Evolutionary conservation across 352 stramenopile species (phyloP), one percentile per base, ranked within the genome.

Genomic region (Globisporangium carolinianum): DNA sequence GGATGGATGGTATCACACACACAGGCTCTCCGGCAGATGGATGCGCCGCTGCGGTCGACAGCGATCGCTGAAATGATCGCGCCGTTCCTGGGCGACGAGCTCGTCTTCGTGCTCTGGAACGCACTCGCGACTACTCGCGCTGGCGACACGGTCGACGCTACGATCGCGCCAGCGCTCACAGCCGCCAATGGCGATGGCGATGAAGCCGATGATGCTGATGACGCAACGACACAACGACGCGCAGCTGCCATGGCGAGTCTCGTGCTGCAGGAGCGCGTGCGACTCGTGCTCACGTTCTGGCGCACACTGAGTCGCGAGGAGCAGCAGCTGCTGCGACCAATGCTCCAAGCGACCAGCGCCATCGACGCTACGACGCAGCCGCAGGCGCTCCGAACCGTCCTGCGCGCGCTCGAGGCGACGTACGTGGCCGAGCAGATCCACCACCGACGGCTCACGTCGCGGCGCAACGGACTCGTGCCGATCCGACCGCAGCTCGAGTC

Each of bases 21-120:
- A 32, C 24, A 32, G 24, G 24, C 24, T 32, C 49, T 83, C 18
- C 62, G 68, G 24, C 69, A 70, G 46, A 69, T 87, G 43, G 64
- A 75, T n/a, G 42, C 71, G 5, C 73, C 59, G 14, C 51, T 61
- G 41, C 62, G 72, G 14, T 50, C 67, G 1, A 61, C 47, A 18
- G 54, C 70, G 12, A 68, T 89, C 53, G 67, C 68, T 0, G 71
- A 87, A 39, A 67, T 79, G 32, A 32, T 87, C 11, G 53, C 64
- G 1, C 77, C 77, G 35, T 83, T 86, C 9, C 64, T 88, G 7
- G 66, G 68, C 43, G 77, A 85, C 6, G 73, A 84, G 9, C 55
- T 87, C n/a, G 52, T 88, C 48, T 62, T 86, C 7, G 62, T 83
- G 37, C 60, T 89, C 5, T 89, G 75, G 77, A 87, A 89, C 46